These are phyloP conservation scores for Diversispora epigaea DNA, from an alignment of 192 early-diverging fungal species.

Conservation along the genomic window DNA sequence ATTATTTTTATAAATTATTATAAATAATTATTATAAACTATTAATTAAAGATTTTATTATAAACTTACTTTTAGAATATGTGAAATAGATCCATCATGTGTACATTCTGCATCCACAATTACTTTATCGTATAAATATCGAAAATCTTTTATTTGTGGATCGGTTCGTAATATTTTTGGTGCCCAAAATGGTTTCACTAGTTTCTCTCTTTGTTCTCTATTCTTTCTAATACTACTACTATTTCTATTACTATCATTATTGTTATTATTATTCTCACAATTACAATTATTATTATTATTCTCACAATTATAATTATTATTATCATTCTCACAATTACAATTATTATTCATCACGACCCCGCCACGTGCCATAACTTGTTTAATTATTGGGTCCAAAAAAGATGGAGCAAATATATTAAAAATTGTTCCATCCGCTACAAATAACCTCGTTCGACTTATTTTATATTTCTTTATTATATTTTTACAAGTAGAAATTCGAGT, in stretches of 20 bases:
- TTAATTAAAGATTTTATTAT: neutral
- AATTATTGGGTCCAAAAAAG: constrained; percentile 22
- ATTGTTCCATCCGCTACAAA: constrained; percentile 82
- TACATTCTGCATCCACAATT: constrained; percentile 70
- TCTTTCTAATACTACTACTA: constrained; percentile 15
- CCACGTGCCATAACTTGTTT: constrained; percentile 4
- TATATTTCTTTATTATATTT: constrained; percentile 71
- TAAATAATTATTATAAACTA: neutral
- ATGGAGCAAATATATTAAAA: constrained; percentile 73
- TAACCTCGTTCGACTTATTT: constrained; percentile 58
- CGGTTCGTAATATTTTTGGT: constrained; percentile 62
- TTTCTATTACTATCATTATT: too few species aligned
- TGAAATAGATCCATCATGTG: constrained; percentile 88
- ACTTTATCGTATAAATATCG: constrained; percentile 67
- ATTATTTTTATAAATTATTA: neutral
- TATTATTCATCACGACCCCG: neutral
- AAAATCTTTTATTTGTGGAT: constrained; percentile 66
- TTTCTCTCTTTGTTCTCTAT: neutral
- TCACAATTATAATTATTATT: neutral
- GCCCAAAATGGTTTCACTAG: constrained; percentile 70
- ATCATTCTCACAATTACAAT: neutral
- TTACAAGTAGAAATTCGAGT: constrained; percentile 76
- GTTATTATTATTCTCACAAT: too few species aligned
- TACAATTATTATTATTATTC: neutral
- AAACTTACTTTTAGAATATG: constrained; percentile 64